These are phyloP conservation scores for Penicillium sp. DNA, from an alignment of 2,329 filamentous ascomycete genomes.

Conservation along the genomic window DNA sequence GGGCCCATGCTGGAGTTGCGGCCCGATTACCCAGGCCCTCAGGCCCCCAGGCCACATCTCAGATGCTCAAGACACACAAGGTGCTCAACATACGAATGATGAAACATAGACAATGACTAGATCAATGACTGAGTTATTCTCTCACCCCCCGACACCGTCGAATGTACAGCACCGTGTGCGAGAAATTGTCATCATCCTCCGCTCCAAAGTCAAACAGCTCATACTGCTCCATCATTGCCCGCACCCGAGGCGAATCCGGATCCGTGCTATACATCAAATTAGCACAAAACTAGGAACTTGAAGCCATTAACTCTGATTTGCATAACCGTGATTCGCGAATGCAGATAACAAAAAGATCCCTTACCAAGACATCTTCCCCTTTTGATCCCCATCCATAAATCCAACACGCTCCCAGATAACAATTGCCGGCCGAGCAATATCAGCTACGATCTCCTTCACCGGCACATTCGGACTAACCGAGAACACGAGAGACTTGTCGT, in stretches of 20 bases:
- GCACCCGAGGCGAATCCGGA: conserved; percentile 18
- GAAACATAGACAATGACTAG: neutral
- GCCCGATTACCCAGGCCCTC: conserved; percentile 9
- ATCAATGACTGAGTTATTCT: neutral
- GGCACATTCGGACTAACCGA: conserved; percentile 37
- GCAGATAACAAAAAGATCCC: neutral
- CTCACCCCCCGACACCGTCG: conserved; percentile 13
- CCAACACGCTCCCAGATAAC: conserved; percentile 29
- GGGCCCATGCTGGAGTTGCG: neutral
- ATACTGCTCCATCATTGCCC: conserved; percentile 23
- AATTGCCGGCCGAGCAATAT: conserved; percentile 38
- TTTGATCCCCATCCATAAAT: conserved; percentile 12
- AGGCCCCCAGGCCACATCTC: neutral
- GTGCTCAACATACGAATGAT: no score
- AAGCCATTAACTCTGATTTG: neutral
- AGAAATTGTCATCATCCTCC: conserved; percentile 7
- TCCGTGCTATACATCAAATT: conserved; percentile 16
- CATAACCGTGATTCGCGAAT: no score
- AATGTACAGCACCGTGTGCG: conserved; percentile 18
- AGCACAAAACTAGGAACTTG: neutral
- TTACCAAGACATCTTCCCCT: conserved; percentile 10
- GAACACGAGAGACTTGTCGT: conserved; percentile 40
- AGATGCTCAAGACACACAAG: no score
- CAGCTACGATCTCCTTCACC: conserved; percentile 44
- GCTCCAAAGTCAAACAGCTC: conserved; percentile 21